Conservation (phyloP, 306 rosid genomes). For the Glycine tomentella region DNA sequence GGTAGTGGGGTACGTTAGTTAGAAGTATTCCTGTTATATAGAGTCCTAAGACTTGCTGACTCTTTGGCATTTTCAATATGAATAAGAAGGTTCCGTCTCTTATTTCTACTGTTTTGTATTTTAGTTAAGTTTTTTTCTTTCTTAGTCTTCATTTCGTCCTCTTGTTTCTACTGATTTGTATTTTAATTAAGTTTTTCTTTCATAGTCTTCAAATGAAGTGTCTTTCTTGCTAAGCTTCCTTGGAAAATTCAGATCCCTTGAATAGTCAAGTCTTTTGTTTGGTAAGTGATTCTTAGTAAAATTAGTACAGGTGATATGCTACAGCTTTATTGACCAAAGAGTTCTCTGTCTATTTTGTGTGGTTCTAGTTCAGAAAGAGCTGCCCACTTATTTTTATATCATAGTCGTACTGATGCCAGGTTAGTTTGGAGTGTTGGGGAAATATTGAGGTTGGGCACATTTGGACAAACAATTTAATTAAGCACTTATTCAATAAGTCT, state of each 20-base stretch:
- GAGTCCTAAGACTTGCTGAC: not conserved
- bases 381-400: not conserved
- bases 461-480: too few species aligned
- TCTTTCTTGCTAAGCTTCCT: conserved; percentile 1
- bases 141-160: too few species aligned
- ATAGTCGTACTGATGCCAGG: not conserved
- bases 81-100: not conserved
- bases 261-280: conserved; percentile 26
- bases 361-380: conserved; percentile 13
- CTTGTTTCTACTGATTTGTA: not conserved
- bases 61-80: not conserved
- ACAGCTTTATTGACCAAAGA: not conserved
- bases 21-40: not conserved
- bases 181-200: not conserved
- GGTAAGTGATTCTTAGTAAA: not conserved
- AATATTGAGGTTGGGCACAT: too few species aligned
- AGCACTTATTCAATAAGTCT: too few species aligned
- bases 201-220: not conserved
- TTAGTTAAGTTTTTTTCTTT: too few species aligned
- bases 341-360: not conserved
- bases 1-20: not conserved
- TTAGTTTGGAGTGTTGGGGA: not conserved
- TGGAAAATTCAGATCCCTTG: not conserved
- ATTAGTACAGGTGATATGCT: conserved; percentile 6
- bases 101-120: not conserved